These are phyloP conservation scores for Teratosphaeriaceae sp. DNA, from an alignment of 2,329 filamentous ascomycete genomes.

Conservation along the genomic window DNA sequence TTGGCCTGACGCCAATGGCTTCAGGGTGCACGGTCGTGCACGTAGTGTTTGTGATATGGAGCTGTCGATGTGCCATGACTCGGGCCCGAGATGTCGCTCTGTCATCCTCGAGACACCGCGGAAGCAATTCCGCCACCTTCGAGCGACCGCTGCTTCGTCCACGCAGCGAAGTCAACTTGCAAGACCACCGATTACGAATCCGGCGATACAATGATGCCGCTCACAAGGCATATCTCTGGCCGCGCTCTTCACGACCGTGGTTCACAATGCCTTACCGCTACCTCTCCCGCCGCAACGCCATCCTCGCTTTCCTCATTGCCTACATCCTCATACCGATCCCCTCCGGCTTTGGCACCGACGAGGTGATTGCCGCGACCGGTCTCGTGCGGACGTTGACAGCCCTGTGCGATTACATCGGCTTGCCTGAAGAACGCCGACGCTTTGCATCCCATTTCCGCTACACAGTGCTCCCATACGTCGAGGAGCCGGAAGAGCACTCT, in stretches of 20 bases:
- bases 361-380: not conserved
- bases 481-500: too few species aligned
- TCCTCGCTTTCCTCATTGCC: not conserved
- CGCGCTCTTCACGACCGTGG: not conserved
- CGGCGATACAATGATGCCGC: too few species aligned
- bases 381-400: not conserved
- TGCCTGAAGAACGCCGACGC: not conserved
- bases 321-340: constrained; percentile 1
- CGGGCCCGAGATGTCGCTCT: not conserved
- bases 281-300: not conserved
- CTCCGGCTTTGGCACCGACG: not conserved
- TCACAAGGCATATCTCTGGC: too few species aligned
- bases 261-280: not conserved
- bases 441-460: not conserved
- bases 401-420: not conserved
- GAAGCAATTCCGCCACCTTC: too few species aligned
- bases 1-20: too few species aligned
- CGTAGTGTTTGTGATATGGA: too few species aligned
- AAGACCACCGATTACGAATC: not conserved
- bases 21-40: too few species aligned
- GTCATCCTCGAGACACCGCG: not conserved
- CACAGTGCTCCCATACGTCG: too few species aligned
- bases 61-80: too few species aligned
- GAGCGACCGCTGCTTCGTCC: too few species aligned
- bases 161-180: too few species aligned